Evolutionary conservation across 225 moss, liverwort and hornwort species (phyloP).

Genomic region (Straminergon stramineum): DNA sequence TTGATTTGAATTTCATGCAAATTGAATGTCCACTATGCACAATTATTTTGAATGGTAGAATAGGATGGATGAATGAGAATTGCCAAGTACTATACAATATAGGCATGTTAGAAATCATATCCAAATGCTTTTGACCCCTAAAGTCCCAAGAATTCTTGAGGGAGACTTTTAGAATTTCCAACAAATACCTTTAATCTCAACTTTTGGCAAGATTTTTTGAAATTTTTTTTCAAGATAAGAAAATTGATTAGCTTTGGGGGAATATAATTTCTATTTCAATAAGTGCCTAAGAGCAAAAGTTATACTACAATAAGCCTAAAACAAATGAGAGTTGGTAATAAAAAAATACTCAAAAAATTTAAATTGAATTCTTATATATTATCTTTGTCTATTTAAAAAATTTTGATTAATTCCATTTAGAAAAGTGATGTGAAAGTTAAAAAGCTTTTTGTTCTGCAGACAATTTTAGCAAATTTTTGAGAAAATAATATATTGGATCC

Average conservation of each 20-base stretch:
- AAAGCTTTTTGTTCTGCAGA: background rate
- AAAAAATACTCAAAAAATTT: background rate
- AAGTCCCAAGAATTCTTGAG: background rate
- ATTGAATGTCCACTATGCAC: too few relatives aligned
- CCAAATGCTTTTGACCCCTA: background rate
- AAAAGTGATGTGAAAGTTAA: background rate
- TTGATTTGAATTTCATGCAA: too few relatives aligned
- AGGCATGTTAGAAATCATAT: too few relatives aligned
- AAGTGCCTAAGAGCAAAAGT: accelerated
- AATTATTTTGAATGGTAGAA: too few relatives aligned
- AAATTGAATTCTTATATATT: too few relatives aligned
- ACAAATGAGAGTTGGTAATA: accelerated
- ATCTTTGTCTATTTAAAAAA: background rate
- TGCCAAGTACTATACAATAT: background rate
- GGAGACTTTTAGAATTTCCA: background rate
- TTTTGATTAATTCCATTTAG: too few relatives aligned
- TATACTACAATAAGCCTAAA: background rate
- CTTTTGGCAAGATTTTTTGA: background rate
- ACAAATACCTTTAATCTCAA: background rate
- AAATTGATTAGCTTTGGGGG: accelerated
- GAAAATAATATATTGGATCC: background rate
- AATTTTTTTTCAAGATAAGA: background rate
- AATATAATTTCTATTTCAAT: background rate
- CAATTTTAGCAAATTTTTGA: background rate
- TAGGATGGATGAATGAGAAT: too few relatives aligned